Evolutionary conservation across 192 early-diverging fungal species (phyloP).

Genomic region (Funneliformis mosseae): DNA sequence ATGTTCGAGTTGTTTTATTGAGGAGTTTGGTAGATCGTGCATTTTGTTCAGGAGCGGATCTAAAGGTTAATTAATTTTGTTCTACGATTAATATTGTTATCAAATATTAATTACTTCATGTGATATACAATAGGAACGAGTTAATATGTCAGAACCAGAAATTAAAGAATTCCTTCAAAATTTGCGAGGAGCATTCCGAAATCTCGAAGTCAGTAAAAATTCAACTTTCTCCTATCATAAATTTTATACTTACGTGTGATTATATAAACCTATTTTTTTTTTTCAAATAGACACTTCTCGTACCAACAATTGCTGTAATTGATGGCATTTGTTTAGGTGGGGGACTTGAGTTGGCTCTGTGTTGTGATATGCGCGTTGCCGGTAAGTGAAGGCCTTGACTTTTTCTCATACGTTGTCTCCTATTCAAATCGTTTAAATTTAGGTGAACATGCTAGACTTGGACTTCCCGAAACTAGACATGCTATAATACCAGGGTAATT

Average conservation of each 20-base stretch:
- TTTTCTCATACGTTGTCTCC: neutral
- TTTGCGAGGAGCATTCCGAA: conserved; percentile 74
- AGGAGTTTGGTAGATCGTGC: conserved; percentile 76
- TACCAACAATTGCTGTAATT: conserved; percentile 92
- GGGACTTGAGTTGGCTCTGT: conserved; percentile 88
- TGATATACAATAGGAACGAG: conserved; percentile 64
- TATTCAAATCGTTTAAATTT: neutral
- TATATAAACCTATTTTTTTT: no score
- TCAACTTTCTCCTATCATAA: neutral
- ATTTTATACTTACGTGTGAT: neutral
- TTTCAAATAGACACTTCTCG: conserved; percentile 65
- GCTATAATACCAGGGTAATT: conserved; percentile 93
- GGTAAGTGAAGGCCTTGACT: conserved; percentile 49
- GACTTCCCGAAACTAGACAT: conserved; percentile 88
- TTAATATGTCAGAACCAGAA: conserved; percentile 73
- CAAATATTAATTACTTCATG: neutral
- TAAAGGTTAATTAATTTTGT: conserved; percentile 64
- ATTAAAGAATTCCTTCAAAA: conserved; percentile 81
- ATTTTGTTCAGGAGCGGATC: conserved; percentile 95
- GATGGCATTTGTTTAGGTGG: conserved; percentile 95
- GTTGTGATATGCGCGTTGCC: conserved; percentile 86
- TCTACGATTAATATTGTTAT: neutral
- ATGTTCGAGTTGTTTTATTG: conserved; percentile 78
- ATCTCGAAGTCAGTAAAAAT: conserved; percentile 66
- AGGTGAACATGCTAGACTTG: conserved; percentile 72